phyloP scores from a whole-genome alignment of 2,329 filamentous ascomycete species.

The Colletotrichum sp. region DNA sequence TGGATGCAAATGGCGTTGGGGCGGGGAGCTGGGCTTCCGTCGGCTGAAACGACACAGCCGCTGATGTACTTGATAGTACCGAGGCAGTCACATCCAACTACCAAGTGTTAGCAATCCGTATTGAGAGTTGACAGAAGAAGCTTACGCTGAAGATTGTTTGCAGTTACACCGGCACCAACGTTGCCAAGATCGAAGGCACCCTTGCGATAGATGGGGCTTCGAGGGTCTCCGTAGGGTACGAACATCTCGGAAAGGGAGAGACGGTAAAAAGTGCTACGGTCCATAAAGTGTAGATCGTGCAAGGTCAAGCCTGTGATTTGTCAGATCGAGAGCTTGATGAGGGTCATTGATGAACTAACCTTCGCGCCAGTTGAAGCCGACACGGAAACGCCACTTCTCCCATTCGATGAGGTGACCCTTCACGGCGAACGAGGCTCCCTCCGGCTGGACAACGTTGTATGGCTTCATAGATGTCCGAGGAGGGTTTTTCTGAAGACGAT shows the following conservation, averaged over 20 bases:
- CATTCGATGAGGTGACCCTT: slow-evolving; percentile 26
- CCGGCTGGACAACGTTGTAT: slow-evolving; percentile 40
- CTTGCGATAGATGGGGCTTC: slow-evolving; percentile 69
- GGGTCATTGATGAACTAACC: slow-evolving; percentile 22
- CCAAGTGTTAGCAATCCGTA: fast-evolving
- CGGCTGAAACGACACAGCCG: slow-evolving; percentile 61
- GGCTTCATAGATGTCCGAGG: slow-evolving; percentile 35
- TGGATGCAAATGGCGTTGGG: slow-evolving; percentile 79
- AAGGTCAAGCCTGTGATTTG: slow-evolving; percentile 39
- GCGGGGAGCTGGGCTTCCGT: slow-evolving; percentile 66
- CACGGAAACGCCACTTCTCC: slow-evolving; percentile 57
- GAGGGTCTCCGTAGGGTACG: slow-evolving; percentile 69
- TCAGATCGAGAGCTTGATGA: not conserved
- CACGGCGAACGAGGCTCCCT: slow-evolving; percentile 36
- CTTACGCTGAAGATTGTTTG: slow-evolving; percentile 58
- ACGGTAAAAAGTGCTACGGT: slow-evolving; percentile 65
- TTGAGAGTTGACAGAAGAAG: fast-evolving
- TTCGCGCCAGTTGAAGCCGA: slow-evolving; percentile 63
- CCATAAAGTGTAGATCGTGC: slow-evolving; percentile 65
- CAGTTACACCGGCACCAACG: slow-evolving; percentile 66
- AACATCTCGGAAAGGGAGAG: slow-evolving; percentile 66
- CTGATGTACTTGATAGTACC: slow-evolving; percentile 59
- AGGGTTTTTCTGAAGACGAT: slow-evolving; percentile 27
- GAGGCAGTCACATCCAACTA: slow-evolving; percentile 33
- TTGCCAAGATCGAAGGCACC: slow-evolving; percentile 73